Evolutionary conservation across 1,284 basidiomycete species (phyloP).

Genomic region (Fomes fomentarius): DNA sequence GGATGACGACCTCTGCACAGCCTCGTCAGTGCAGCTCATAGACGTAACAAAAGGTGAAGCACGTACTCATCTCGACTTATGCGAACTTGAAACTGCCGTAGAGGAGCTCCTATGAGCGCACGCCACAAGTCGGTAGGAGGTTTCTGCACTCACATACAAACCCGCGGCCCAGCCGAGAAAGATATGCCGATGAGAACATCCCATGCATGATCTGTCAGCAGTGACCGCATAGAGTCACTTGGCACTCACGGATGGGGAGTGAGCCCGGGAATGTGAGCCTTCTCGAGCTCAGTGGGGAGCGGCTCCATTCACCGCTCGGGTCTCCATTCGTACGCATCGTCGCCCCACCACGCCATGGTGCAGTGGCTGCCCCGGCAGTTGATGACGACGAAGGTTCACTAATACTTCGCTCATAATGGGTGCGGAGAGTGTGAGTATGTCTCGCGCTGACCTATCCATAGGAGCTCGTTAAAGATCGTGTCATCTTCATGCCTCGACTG

Average conservation of each 20-base stretch:
- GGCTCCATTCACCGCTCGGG: slow-evolving; percentile 15
- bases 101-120: too few relatives aligned
- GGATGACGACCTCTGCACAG: too few relatives aligned
- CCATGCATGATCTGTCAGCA: too few relatives aligned
- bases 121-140: too few relatives aligned
- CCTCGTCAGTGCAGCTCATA: too few relatives aligned
- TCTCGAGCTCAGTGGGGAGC: slow-evolving; percentile 1
- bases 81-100: slow-evolving; percentile 14
- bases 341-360: slow-evolving; percentile 15
- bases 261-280: slow-evolving; percentile 9
- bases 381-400: slow-evolving; percentile 12
- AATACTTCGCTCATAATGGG: too few relatives aligned
- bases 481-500: too few relatives aligned
- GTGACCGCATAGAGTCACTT: too few relatives aligned
- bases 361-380: slow-evolving; percentile 3
- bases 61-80: slow-evolving; percentile 11
- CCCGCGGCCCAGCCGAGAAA: too few relatives aligned
- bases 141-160: slow-evolving; percentile 33
- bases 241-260: slow-evolving; percentile 15
- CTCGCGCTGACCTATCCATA: not conserved
- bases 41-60: too few relatives aligned
- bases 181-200: too few relatives aligned
- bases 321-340: slow-evolving; percentile 17
- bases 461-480: too few relatives aligned
- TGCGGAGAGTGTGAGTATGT: slow-evolving; percentile 4